A percentile compares a stretch with the other conserved stretches of the same genome.
phyloP scores from a whole-genome alignment of 2,329 filamentous ascomycete genomes.

The Phoma herbarum region DNA sequence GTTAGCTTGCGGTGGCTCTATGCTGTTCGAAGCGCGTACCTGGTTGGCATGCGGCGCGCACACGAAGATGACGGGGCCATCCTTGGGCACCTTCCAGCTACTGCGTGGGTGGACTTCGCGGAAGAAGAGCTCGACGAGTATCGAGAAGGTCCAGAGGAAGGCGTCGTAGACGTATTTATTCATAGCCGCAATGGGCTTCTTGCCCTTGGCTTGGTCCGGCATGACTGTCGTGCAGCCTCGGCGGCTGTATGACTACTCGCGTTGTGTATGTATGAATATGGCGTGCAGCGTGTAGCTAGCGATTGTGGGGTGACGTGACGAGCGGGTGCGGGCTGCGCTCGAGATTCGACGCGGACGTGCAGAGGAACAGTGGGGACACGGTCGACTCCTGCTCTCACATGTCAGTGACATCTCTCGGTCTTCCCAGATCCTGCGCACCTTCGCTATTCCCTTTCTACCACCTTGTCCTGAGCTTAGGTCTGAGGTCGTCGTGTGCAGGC shows the following conservation, averaged over 20 bases:
- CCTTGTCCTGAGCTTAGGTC: background rate
- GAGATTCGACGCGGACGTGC: conserved; percentile 23
- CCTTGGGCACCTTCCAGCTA: conserved; percentile 91
- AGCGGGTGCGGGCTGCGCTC: conserved; percentile 19
- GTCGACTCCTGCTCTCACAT: conserved; percentile 21
- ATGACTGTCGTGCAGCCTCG: conserved; percentile 25
- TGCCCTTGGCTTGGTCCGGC: conserved; percentile 35
- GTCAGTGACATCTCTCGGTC: conserved; percentile 15
- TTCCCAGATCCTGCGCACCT: conserved; percentile 18
- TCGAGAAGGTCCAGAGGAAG: conserved; percentile 78
- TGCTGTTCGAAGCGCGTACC: conserved; percentile 25
- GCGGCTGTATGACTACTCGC: conserved; percentile 5
- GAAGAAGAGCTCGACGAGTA: conserved; percentile 96
- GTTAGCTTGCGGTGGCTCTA: conserved; percentile 18
- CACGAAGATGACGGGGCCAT: conserved; percentile 91
- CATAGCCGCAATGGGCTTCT: conserved; percentile 61
- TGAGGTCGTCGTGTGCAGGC: conserved; percentile 19
- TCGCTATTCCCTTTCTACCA: conserved; percentile 6
- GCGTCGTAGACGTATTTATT: conserved; percentile 79
- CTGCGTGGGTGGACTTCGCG: conserved; percentile 94
- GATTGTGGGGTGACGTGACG: conserved; percentile 26
- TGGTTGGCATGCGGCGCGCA: conserved; percentile 93
- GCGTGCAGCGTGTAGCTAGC: conserved; percentile 16
- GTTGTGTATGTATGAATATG: conserved; percentile 24
- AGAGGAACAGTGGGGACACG: conserved; percentile 24